These are phyloP conservation scores for Malus sylvestris DNA, from an alignment of 306 rosid genomes.

Conservation along the genomic window DNA sequence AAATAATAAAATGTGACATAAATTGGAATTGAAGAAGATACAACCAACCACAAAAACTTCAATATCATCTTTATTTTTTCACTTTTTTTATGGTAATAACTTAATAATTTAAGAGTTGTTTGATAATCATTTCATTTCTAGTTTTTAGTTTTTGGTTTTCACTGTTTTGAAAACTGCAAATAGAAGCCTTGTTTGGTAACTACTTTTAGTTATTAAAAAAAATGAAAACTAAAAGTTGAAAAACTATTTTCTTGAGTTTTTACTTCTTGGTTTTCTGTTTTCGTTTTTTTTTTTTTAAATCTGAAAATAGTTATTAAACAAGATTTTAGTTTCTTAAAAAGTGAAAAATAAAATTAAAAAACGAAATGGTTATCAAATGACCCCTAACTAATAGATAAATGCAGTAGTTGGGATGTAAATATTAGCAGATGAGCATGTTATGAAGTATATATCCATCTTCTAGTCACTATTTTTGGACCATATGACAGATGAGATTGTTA, in stretches of 20 bases:
- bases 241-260: too few species aligned
- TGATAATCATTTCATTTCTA: too few species aligned
- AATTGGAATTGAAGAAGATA: not conserved
- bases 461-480: not conserved
- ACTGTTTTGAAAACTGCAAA: too few species aligned
- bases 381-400: not conserved
- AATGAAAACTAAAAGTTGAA: too few species aligned
- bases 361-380: rapidly evolving
- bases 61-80: not conserved
- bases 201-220: too few species aligned
- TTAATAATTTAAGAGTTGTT: not conserved
- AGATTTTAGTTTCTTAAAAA: too few species aligned
- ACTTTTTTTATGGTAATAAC: not conserved
- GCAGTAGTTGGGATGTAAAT: not conserved
- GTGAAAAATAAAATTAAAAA: too few species aligned
- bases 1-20: not conserved
- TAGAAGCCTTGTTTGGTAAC: too few species aligned
- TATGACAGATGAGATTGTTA: not conserved
- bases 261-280: too few species aligned
- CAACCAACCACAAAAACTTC: not conserved
- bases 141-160: too few species aligned
- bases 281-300: too few species aligned
- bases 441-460: not conserved
- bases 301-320: too few species aligned
- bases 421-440: not conserved